Evolutionary conservation across 352 stramenopile species (phyloP).

Genomic region (Globisporangium recalcitrans): DNA sequence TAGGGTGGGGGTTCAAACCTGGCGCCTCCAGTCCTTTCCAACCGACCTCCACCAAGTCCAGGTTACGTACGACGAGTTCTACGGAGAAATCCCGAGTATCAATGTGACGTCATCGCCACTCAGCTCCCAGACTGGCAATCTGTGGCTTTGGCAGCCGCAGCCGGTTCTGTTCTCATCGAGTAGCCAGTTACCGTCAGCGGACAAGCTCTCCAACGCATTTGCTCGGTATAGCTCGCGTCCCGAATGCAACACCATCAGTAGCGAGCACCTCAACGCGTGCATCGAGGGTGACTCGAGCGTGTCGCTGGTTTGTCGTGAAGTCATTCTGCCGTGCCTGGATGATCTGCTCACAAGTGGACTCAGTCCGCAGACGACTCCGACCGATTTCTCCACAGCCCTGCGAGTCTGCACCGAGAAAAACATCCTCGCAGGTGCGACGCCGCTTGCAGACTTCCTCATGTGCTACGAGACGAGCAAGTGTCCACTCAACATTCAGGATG

Average conservation of each 20-base stretch:
- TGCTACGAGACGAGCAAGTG: constrained; percentile 12
- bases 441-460: constrained; percentile 15
- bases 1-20: neutral
- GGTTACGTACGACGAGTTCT: constrained; percentile 7
- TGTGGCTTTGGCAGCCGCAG: neutral
- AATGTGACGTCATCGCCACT: neutral
- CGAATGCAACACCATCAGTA: constrained; percentile 7
- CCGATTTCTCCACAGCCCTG: neutral
- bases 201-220: neutral
- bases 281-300: constrained; percentile 4
- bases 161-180: constrained; percentile 4
- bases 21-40: neutral
- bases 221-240: neutral
- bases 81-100: constrained; percentile 4
- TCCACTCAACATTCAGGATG: constrained; percentile 5
- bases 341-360: neutral
- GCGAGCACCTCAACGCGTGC: neutral
- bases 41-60: constrained; percentile 1
- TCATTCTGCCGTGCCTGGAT: constrained; percentile 11
- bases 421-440: constrained; percentile 3
- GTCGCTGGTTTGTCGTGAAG: constrained; percentile 14
- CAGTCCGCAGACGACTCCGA: neutral
- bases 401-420: neutral
- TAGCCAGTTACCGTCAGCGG: neutral
- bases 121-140: neutral